These are phyloP conservation scores for Aspergillus tanneri DNA, from an alignment of 2,329 filamentous ascomycete genomes.

Conservation along the genomic window DNA sequence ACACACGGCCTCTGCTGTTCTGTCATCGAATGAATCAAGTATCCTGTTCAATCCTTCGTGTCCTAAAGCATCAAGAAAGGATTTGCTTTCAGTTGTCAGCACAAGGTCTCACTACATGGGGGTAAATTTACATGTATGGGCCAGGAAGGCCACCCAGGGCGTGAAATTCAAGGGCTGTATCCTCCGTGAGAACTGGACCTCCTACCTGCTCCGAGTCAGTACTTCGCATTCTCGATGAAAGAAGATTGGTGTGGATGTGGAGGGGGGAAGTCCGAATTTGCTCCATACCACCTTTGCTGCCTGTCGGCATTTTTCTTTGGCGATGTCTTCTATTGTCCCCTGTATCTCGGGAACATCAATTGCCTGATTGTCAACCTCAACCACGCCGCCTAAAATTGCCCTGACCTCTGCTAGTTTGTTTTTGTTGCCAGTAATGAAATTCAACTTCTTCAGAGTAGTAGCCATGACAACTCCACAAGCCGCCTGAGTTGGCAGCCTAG, in stretches of 20 bases:
- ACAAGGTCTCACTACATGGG: constrained; percentile 25
- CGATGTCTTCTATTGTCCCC: constrained; percentile 88
- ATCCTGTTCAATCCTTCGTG: constrained; percentile 86
- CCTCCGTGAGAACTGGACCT: constrained; percentile 90
- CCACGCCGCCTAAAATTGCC: constrained; percentile 72
- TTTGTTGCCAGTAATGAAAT: constrained; percentile 95
- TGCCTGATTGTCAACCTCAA: constrained; percentile 70
- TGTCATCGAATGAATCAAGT: constrained; percentile 83
- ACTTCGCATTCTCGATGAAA: not conserved
- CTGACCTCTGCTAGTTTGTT: constrained; percentile 91
- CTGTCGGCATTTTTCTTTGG: constrained; percentile 77
- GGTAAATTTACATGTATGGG: constrained; percentile 74
- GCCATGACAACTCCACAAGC: constrained; percentile 36
- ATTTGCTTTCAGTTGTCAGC: constrained; percentile 64
- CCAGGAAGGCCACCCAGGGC: constrained; percentile 89
- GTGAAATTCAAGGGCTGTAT: constrained; percentile 91
- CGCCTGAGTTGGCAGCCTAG: not conserved
- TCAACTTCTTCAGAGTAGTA: constrained; percentile 55
- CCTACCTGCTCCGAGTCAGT: constrained; percentile 56
- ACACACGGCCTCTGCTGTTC: constrained; percentile 88
- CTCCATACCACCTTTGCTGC: constrained; percentile 72
- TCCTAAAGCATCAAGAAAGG: constrained; percentile 82
- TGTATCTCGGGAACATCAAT: constrained; percentile 88
- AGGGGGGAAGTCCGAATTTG: constrained; percentile 1
- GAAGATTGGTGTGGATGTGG: not conserved